Evolutionary conservation across 208 protist genomes (phyloP), one percentile per base, ranked within the genome.

Genomic region (Endotrypanum monterogeii): DNA sequence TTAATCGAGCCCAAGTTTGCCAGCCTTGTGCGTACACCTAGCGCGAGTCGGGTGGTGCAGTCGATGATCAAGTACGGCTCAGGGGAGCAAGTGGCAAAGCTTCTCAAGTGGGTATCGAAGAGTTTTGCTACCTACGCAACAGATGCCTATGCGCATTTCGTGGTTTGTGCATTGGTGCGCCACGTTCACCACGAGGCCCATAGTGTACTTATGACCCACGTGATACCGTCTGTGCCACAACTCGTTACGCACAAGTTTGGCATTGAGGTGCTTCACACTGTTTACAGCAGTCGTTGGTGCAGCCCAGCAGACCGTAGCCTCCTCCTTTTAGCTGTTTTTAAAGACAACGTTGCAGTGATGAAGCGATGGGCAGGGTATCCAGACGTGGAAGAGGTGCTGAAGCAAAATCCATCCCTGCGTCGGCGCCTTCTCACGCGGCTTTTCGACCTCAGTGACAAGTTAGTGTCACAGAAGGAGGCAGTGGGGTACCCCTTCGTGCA

Each of bases 41-140:
- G 82, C 58, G 82, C 82, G 7, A 96, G 91, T 74, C 93, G 93
- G 46, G 91, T 96, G 23, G 84, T 96, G 61, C 93, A 97, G 83
- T 97, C 93, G 12, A 96, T 95, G 91, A 94, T 96, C 72, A 97
- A 97, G 80, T 96, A 96, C 73, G 89, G 89, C 55, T 94, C 89
- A 16, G 37, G 74, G 11, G 83, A 67, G 20, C 93, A 97, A 50
- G 80, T 95, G 23, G 76, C 86, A 28, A 87, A 78, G 46, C 60
- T 97, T 20, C 35, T 92, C 46, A 85, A 79, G 57, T 84, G 86
- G 52, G 37, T 95, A 20, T 87, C 88, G 30, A 84, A 82, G 48
- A 82, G 88, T 52, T 93, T 95, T 71, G 37, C 71, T n/a, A 55
- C 66, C 68, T 85, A 88, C 70, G 83, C 89, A 18, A 94, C 88